phyloP scores from a whole-genome alignment of 2,329 filamentous ascomycete species.

The Phyllosticta ampelicida region DNA sequence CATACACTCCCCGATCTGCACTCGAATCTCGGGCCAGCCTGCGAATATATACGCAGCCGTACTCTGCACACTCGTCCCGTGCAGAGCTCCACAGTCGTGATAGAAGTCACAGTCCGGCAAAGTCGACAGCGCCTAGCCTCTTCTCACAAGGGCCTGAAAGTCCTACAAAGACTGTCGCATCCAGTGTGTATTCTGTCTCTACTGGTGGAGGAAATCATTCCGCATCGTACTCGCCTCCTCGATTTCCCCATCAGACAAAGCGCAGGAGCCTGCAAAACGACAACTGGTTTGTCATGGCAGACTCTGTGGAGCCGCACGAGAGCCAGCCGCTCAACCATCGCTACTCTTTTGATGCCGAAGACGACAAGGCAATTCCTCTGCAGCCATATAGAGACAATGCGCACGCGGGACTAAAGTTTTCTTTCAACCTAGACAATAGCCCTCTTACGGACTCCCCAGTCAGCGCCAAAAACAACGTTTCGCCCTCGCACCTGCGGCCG shows the following conservation, averaged over 20 bases:
- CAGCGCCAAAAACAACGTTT: constrained; percentile 18
- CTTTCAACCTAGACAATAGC: neutral
- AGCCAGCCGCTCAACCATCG: neutral
- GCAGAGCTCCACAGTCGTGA: constrained; percentile 1
- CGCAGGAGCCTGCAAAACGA: constrained; percentile 29
- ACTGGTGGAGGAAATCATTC: constrained; percentile 20
- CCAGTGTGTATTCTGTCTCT: constrained; percentile 14
- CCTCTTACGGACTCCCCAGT: neutral
- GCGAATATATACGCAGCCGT: constrained; percentile 29
- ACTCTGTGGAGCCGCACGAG: neutral
- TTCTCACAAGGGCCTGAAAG: neutral
- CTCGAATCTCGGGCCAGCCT: constrained; percentile 46
- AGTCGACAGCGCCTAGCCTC: neutral
- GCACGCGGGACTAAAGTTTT: neutral
- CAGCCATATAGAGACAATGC: neutral
- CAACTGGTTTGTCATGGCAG: constrained; percentile 36
- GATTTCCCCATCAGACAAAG: constrained; percentile 12
- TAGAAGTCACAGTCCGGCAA: neutral
- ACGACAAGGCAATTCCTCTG: constrained; percentile 1
- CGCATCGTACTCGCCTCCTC: constrained; percentile 13
- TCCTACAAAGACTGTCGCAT: constrained; percentile 18
- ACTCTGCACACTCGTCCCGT: constrained; percentile 25
- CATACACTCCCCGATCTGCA: constrained; percentile 40
- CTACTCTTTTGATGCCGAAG: constrained; percentile 8
- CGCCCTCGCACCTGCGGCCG: constrained; percentile 20